Base-by-base conservation (phyloP, 2,329 filamentous ascomycete species). In the Exophiala sp. region DNA sequence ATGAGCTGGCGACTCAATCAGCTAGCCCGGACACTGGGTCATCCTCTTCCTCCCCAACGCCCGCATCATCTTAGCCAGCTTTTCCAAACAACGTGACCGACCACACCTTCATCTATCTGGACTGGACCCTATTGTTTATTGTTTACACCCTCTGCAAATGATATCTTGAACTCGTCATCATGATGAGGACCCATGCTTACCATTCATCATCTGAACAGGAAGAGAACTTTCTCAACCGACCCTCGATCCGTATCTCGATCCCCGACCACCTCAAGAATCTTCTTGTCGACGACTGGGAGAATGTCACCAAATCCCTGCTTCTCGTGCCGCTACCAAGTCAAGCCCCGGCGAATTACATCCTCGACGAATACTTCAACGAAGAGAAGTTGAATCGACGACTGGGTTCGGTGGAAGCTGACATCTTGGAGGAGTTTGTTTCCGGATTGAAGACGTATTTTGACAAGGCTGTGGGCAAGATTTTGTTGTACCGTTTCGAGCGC, bases 251-350 rank as follows among this genome's bases (percentile, higher is more conserved):
- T 61, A 79, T 98, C 35, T 78, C 83, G 43, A 82, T 97, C 57
- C 89, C 93, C 0, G 93, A 97, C 64, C 81, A 86, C 58, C 77
- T 98, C 58, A 96, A 97, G 72, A 88, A 86, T 13, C 78, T 95
- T 56, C 80, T 98, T 2, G 93, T 98, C 18, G 93, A 98, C 65
- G 93, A 98, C 67, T 98, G 93, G 93, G 93, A 98, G 68, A 95
- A 96, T 62, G 83, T 98, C 55, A 98, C 93, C 49, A 97, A 96
- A 72, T 93, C 94, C 65, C 81, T 88, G 60, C 87, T 91, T 64
- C 81, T 97, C 2, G 88, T 96, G 24, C 83, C 87, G 1, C 75
- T 98, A 13, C 93, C 93, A 0, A 83, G 88, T 40, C 74, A 77
- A 22, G 80, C 84, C 44, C 82, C 91, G 1, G 88, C 93, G 52